These are phyloP conservation scores for Filosporella fistucella DNA, from an alignment of 495 filamentous ascomycete genomes.

Conservation along the genomic window DNA sequence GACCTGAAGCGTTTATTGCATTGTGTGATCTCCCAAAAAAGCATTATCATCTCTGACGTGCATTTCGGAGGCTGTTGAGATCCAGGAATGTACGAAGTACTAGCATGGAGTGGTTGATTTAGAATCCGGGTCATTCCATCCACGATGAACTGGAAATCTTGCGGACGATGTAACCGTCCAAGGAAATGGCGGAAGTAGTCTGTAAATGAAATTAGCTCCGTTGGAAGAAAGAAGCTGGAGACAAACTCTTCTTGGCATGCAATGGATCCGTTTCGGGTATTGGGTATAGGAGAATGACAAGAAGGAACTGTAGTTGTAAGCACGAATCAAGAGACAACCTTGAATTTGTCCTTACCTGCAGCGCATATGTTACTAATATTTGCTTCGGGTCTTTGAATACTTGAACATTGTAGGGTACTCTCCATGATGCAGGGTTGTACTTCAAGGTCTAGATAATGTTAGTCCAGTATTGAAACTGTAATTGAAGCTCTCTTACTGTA, in stretches of 20 bases:
- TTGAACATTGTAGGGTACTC: conserved; percentile 90
- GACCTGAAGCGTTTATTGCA: conserved; percentile 97
- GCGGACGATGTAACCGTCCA: conserved; percentile 82
- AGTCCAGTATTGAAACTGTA: conserved; percentile 20
- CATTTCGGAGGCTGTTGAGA: conserved; percentile 78
- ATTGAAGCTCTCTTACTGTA: conserved; percentile 58
- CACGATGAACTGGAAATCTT: conserved; percentile 96
- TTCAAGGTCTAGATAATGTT: conserved; percentile 66
- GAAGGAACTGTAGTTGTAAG: conserved; percentile 48
- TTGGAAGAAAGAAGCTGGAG: neutral
- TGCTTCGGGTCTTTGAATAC: conserved; percentile 93
- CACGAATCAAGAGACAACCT: neutral
- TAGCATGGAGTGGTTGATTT: conserved; percentile 88
- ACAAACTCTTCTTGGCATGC: conserved; percentile 67
- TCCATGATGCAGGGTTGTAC: conserved; percentile 93
- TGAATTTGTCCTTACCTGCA: conserved; percentile 45
- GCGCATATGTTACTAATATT: conserved; percentile 82
- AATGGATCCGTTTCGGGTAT: conserved; percentile 71
- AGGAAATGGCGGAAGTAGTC: conserved; percentile 40
- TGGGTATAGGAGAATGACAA: conserved; percentile 84
- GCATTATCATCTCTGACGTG: conserved; percentile 93
- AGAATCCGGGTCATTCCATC: conserved; percentile 94
- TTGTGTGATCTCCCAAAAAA: conserved; percentile 96
- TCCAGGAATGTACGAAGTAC: conserved; percentile 83
- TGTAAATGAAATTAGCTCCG: neutral